Evolutionary conservation across 441 rosid genomes (phyloP).

Genomic region (Omphalea diandra): DNA sequence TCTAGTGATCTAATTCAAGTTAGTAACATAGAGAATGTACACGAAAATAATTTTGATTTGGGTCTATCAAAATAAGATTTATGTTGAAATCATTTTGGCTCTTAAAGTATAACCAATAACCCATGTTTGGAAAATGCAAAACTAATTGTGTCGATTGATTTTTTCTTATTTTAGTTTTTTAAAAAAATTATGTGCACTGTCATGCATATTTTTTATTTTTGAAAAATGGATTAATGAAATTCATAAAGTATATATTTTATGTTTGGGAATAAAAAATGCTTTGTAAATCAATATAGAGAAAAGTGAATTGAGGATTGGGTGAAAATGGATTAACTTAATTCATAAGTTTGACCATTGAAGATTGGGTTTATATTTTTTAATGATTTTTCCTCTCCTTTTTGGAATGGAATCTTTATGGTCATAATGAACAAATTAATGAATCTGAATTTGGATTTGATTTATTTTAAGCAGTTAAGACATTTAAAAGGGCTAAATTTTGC

Average conservation of each 20-base stretch:
- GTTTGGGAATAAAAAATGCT: too few species aligned
- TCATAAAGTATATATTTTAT: too few species aligned
- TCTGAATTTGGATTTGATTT: conserved; percentile 4
- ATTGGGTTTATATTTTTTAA: too few species aligned
- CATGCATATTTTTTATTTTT: not conserved
- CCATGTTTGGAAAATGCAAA: not conserved
- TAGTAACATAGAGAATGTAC: too few species aligned
- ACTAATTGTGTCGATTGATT: not conserved
- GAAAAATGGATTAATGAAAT: too few species aligned
- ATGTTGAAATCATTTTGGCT: not conserved
- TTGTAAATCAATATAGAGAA: too few species aligned
- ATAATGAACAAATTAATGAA: not conserved
- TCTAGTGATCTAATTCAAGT: not conserved
- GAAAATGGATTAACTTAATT: too few species aligned
- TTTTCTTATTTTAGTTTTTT: too few species aligned
- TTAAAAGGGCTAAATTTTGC: conserved; percentile 21
- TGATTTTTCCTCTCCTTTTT: not conserved
- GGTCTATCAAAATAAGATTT: not conserved
- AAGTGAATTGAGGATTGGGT: too few species aligned
- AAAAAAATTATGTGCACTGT: not conserved
- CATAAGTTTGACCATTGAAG: too few species aligned
- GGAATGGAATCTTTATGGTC: not conserved
- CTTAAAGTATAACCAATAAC: conserved; percentile 1
- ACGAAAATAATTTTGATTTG: not conserved
- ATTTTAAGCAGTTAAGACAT: conserved; percentile 17